Evolutionary conservation across 2,329 filamentous ascomycete species (phyloP), one percentile per base, ranked within the genome.

Genomic region (Arthrinium phaeospermum): DNA sequence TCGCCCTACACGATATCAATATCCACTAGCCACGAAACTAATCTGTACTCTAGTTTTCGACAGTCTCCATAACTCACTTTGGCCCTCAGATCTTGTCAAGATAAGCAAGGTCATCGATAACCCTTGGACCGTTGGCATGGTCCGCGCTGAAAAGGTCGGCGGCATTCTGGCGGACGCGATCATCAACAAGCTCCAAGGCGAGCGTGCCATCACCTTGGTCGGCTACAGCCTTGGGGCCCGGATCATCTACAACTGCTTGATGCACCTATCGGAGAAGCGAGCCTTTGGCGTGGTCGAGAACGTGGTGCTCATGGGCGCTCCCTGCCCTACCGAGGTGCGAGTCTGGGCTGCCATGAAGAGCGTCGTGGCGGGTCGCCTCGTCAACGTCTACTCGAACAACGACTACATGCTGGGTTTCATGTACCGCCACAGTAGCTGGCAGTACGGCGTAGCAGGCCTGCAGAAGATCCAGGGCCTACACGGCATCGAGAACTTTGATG

Each of bases 321-420:
- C 96, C 0, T 91, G 92, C 7, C 94, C 95, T 0, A 91, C 93
- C 1, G 89, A 92, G 30, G 88, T 87, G 2, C 86, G 88, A 10
- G 91, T 93, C 70, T 98, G 96, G 95, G 87, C 92, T 41, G 87
- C 90, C 7, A 88, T 98, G 79, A 91, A 93, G 74, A 92, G 90
- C 72, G 93, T 96, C 2, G 94, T 97, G 4, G 88, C 91, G 53
- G 95, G 95, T 0, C 90, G 95, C 30, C 86, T 98, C n/a, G 88
- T 98, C 78, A 98, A 98, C 77, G 94, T 96, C 4, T 98, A 92
- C 80, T 97, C 94, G 0, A 91, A 92, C 70, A 93, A 94, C 67
- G 96, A 98, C 81, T 95, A 94, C 75, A 91, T 98, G 34, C 90
- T 98, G 2, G 95, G 91, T 0, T 97, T 98, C 80, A 85, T 98